phyloP scores from a whole-genome alignment of 2,329 filamentous ascomycete genomes.

The Xylariomycetidae sp. region DNA sequence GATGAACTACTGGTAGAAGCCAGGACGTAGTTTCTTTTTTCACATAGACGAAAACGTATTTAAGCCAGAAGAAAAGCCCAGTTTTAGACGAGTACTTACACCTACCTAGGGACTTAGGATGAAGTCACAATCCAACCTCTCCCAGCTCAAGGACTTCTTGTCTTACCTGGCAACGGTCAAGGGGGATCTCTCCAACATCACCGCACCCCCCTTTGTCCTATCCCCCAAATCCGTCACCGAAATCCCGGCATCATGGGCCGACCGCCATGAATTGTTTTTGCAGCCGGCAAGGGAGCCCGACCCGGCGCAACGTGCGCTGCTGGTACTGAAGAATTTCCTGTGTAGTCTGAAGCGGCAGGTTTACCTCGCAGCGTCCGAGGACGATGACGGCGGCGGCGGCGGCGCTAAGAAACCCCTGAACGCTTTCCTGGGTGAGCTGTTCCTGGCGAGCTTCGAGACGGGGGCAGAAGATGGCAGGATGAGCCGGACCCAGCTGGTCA shows the following conservation, averaged over 20 bases:
- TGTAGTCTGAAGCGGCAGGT: conserved; percentile 41
- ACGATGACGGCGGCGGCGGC: no score
- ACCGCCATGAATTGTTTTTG: conserved; percentile 45
- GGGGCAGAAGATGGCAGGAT: no score
- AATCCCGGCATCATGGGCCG: conserved; percentile 54
- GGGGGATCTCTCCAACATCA: conserved; percentile 52
- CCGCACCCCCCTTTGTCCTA: conserved; percentile 51
- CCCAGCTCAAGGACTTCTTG: conserved; percentile 26
- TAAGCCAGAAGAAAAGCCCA: no score
- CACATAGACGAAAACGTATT: no score
- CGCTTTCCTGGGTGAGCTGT: conserved; percentile 44
- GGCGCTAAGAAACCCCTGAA: conserved; percentile 48
- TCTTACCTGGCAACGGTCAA: conserved; percentile 50
- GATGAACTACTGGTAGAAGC: no score
- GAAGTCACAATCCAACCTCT: conserved; percentile 19
- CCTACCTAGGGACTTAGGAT: no score
- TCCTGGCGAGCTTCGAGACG: conserved; percentile 34
- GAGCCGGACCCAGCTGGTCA: conserved; percentile 17
- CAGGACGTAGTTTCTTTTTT: no score
- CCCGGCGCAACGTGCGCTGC: conserved; percentile 34
- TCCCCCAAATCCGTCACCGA: conserved; percentile 50
- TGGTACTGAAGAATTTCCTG: conserved; percentile 45
- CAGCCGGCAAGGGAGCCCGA: conserved; percentile 36
- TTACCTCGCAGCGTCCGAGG: conserved; percentile 21
- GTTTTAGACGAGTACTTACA: no score